Percentiles rank a stretch among this genome's conserved stretches.
Conservation (phyloP, 2,329 filamentous ascomycete species). For the Fonsecaea erecta region DNA sequence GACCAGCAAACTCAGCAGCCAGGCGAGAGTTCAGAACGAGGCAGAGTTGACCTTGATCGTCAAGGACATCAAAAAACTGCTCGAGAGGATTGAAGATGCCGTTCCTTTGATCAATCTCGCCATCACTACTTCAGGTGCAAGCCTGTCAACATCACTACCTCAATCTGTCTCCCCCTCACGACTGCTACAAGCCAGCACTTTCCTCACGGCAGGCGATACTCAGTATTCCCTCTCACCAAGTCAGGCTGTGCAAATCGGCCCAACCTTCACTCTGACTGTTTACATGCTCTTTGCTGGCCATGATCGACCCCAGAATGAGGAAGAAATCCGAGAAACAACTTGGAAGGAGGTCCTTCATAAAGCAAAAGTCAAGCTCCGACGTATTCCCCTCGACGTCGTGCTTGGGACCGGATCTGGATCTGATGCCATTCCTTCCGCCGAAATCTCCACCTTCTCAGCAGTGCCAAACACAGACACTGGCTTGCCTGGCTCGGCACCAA, state of each 20-base stretch:
- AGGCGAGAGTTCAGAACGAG: conserved; percentile 58
- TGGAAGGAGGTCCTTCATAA: conserved; percentile 99
- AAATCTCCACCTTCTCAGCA: conserved; percentile 22
- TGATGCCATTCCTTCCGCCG: conserved; percentile 44
- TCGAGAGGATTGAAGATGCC: conserved; percentile 83
- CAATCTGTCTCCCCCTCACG: conserved; percentile 86
- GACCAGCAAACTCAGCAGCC: conserved; percentile 47
- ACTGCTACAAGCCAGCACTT: conserved; percentile 87
- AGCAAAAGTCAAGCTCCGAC: conserved; percentile 76
- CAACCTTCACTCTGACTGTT: conserved; percentile 80
- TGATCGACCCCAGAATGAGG: conserved; percentile 60
- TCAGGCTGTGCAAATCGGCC: conserved; percentile 78
- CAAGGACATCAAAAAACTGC: conserved; percentile 72
- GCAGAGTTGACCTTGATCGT: conserved; percentile 72
- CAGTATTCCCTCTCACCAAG: conserved; percentile 72
- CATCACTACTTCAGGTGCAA: conserved; percentile 91
- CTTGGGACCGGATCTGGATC: conserved; percentile 39
- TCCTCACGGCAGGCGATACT: conserved; percentile 83
- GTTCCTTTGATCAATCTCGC: conserved; percentile 91
- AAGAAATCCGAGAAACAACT: conserved; percentile 68
- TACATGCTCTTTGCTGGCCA: conserved; percentile 96
- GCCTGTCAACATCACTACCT: conserved; percentile 77
- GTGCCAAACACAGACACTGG: conserved; percentile 3
- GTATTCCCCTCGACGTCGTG: conserved; percentile 65
- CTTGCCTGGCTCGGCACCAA: conserved; percentile 15